Percentiles rank a stretch among this genome's conserved stretches.
phyloP scores from a whole-genome alignment of 2,329 filamentous ascomycete species.

The Penicillium rolfsii region DNA sequence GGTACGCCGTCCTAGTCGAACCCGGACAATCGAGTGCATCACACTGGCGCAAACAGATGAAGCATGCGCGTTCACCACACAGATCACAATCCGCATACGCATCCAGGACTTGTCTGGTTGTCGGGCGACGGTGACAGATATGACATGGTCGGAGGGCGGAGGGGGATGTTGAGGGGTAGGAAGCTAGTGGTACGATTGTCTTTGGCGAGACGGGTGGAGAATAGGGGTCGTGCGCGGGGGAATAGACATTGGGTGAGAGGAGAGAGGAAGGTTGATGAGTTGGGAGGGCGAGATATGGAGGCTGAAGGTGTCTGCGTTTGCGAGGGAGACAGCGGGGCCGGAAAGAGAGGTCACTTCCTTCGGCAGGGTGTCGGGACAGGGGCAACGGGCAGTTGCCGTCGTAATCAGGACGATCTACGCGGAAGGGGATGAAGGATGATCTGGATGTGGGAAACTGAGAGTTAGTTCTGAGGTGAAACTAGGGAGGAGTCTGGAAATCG shows the following conservation, averaged over 20 bases:
- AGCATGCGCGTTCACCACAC: conserved; percentile 45
- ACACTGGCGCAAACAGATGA: conserved; percentile 48
- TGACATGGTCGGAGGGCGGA: conserved; percentile 45
- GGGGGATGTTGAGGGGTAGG: conserved; percentile 30
- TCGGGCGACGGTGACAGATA: conserved; percentile 47
- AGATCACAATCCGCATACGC: conserved; percentile 48
- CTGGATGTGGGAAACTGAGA: conserved; percentile 4
- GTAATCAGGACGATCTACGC: conserved; percentile 22
- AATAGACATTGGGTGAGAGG: conserved; percentile 30
- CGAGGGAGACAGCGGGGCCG: conserved; percentile 32
- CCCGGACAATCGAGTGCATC: conserved; percentile 37
- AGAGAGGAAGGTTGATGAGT: conserved; percentile 23
- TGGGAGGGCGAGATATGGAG: conserved; percentile 22
- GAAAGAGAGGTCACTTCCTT: conserved; percentile 22
- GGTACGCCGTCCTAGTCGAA: background rate
- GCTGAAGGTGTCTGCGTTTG: conserved; percentile 30
- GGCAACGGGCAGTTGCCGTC: conserved; percentile 18
- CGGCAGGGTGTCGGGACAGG: conserved; percentile 19
- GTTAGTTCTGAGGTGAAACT: conserved; percentile 4
- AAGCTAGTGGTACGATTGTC: conserved; percentile 29
- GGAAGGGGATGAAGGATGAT: conserved; percentile 21
- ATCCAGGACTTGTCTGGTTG: conserved; percentile 44
- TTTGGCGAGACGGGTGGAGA: conserved; percentile 36
- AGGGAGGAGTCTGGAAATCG: background rate
- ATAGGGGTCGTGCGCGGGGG: conserved; percentile 21